phyloP scores from a whole-genome alignment of 2,329 filamentous ascomycete species.

The Epichloe festucae region DNA sequence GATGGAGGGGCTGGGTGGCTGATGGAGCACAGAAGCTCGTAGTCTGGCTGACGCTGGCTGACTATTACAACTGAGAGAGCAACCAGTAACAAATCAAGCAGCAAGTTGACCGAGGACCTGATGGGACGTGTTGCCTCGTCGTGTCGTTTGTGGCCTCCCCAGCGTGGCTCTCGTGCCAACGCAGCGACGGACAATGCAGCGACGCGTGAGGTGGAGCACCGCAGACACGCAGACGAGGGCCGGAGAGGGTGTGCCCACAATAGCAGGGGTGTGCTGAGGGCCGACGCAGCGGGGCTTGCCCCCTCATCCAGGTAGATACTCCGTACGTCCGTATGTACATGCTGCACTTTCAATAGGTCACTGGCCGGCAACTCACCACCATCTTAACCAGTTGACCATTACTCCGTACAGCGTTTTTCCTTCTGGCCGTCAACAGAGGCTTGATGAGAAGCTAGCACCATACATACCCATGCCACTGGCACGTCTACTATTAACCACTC shows the following conservation, averaged over 20 bases:
- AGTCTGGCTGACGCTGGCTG: neutral
- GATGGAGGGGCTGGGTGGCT: slow-evolving; percentile 16
- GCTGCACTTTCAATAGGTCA: too few species aligned
- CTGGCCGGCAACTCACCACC: too few species aligned
- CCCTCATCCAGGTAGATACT: slow-evolving; percentile 1
- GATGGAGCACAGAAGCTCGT: slow-evolving; percentile 12
- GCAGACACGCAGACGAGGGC: neutral
- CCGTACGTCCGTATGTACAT: too few species aligned
- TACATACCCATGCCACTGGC: too few species aligned
- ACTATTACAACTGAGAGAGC: neutral
- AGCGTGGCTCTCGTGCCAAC: slow-evolving; percentile 15
- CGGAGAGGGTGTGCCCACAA: neutral
- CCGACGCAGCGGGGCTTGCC: neutral
- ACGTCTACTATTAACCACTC: neutral
- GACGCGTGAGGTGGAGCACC: slow-evolving; percentile 3
- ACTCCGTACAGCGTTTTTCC: too few species aligned
- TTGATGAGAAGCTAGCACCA: neutral
- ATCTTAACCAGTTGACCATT: too few species aligned
- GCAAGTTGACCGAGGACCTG: neutral
- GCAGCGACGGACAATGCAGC: slow-evolving; percentile 8
- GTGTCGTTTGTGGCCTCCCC: slow-evolving; percentile 9
- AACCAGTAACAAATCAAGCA: neutral
- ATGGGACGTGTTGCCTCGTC: slow-evolving; percentile 1
- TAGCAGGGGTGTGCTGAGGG: neutral
- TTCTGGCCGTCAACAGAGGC: neutral